Evolutionary conservation across 2,329 filamentous ascomycete species (phyloP).

Genomic region (Fusarium sp.): DNA sequence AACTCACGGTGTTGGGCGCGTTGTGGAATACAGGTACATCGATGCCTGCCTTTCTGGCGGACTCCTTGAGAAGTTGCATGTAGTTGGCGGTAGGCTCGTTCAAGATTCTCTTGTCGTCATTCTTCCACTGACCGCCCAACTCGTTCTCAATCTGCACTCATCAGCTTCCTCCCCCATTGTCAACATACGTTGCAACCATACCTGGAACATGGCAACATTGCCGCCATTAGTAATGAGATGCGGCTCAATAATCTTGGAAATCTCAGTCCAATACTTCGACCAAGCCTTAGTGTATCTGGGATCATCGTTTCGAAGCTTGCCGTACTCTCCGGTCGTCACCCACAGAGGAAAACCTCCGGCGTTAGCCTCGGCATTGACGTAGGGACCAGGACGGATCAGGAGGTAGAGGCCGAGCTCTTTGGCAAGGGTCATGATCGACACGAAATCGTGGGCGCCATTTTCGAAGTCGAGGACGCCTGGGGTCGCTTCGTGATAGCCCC

Average conservation of each 20-base stretch:
- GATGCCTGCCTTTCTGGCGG: conserved; percentile 64
- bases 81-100: conserved; percentile 60
- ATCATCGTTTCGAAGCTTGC: conserved; percentile 61
- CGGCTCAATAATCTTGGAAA: conserved; percentile 59
- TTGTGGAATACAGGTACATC: conserved; percentile 66
- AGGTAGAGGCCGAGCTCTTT: conserved; percentile 57
- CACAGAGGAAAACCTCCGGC: conserved; percentile 69
- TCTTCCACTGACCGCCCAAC: conserved; percentile 53
- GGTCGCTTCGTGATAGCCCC: conserved; percentile 51
- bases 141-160: conserved; percentile 61
- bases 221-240: conserved; percentile 66
- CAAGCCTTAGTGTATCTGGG: conserved; percentile 60
- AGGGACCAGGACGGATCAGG: conserved; percentile 63
- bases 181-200: not conserved
- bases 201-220: conserved; percentile 60
- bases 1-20: conserved; percentile 64
- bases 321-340: conserved; percentile 68
- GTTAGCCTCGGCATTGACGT: conserved; percentile 70
- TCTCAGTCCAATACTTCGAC: conserved; percentile 60
- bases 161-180: not conserved
- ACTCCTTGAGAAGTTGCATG: conserved; percentile 64
- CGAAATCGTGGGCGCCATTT: conserved; percentile 55
- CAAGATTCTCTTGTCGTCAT: conserved; percentile 52
- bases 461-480: conserved; percentile 44
- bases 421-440: conserved; percentile 55